Conservation (phyloP, 495 filamentous ascomycete species). For the Podospora comata region DNA sequence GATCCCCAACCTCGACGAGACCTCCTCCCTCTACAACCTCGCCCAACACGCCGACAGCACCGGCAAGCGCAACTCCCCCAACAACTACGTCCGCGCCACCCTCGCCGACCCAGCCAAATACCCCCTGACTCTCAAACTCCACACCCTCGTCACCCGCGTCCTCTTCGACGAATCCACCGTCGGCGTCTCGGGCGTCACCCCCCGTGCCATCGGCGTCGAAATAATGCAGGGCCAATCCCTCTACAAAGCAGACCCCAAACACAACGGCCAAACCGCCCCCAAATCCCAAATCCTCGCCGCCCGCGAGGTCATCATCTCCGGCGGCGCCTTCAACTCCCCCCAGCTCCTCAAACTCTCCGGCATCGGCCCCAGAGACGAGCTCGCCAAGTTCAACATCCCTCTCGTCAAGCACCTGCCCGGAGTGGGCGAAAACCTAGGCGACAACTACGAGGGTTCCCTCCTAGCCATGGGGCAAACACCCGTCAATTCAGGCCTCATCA, state of each 20-base stretch:
- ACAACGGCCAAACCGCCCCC: slow-evolving; percentile 31
- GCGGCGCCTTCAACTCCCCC: slow-evolving; percentile 55
- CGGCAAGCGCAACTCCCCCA: slow-evolving; percentile 42
- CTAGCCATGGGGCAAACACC: slow-evolving; percentile 33
- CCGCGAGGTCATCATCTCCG: slow-evolving; percentile 55
- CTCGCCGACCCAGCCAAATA: slow-evolving; percentile 44
- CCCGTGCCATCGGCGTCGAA: slow-evolving; percentile 46
- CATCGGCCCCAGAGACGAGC: slow-evolving; percentile 41
- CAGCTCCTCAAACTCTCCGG: slow-evolving; percentile 56
- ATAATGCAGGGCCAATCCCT: slow-evolving; percentile 40
- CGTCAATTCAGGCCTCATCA: slow-evolving; percentile 33
- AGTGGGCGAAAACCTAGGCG: slow-evolving; percentile 57
- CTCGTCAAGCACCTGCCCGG: slow-evolving; percentile 52
- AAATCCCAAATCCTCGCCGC: slow-evolving; percentile 35
- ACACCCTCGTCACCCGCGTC: slow-evolving; percentile 47
- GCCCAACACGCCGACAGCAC: slow-evolving; percentile 39
- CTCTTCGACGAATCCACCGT: slow-evolving; percentile 35
- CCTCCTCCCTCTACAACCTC: slow-evolving; percentile 44
- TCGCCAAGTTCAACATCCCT: slow-evolving; percentile 44
- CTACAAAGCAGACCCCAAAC: slow-evolving; percentile 46
- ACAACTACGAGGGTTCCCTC: slow-evolving; percentile 51
- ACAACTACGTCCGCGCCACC: slow-evolving; percentile 45
- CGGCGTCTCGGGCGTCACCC: slow-evolving; percentile 22
- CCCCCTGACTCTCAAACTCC: slow-evolving; percentile 45
- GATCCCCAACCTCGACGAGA: slow-evolving; percentile 37